Percentiles rank a stretch among this genome's conserved stretches.
These are phyloP conservation scores for Trichopus zeylanicus DNA, from an alignment of 116 monocot genomes.

Conservation along the genomic window DNA sequence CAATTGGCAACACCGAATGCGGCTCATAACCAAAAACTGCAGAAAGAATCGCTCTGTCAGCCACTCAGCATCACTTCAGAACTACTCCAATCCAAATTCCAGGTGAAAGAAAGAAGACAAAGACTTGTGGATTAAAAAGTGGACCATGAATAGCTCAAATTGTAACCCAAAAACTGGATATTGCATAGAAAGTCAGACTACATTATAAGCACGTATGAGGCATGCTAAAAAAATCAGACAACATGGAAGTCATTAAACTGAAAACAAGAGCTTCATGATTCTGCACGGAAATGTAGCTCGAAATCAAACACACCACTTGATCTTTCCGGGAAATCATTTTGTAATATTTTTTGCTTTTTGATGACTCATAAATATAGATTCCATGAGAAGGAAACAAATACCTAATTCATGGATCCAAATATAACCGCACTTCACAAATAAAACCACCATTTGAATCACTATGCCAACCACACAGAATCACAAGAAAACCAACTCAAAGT, in stretches of 20 bases:
- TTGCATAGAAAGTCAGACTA: background rate
- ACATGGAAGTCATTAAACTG: too few species aligned
- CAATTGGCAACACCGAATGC: slow-evolving; percentile 88
- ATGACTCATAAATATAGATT: background rate
- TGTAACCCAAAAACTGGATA: background rate
- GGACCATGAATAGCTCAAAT: background rate
- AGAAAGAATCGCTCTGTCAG: background rate
- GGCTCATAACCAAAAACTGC: slow-evolving; percentile 94
- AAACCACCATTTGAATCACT: background rate
- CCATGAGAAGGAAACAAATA: background rate
- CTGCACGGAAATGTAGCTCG: background rate
- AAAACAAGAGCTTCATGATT: background rate
- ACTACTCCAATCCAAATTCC: background rate
- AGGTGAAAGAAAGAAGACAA: background rate
- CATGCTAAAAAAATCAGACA: background rate
- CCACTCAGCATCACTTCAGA: background rate
- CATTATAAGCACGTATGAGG: background rate
- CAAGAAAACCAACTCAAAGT: background rate
- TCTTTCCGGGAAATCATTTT: too few species aligned
- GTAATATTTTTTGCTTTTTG: too few species aligned
- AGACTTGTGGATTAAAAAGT: background rate
- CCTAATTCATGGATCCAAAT: background rate
- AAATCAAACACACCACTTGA: too few species aligned
- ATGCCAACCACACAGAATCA: background rate
- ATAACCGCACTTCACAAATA: too few species aligned